Conservation (phyloP, 2,329 filamentous ascomycete species). For the Aspergillus aculeatus region DNA sequence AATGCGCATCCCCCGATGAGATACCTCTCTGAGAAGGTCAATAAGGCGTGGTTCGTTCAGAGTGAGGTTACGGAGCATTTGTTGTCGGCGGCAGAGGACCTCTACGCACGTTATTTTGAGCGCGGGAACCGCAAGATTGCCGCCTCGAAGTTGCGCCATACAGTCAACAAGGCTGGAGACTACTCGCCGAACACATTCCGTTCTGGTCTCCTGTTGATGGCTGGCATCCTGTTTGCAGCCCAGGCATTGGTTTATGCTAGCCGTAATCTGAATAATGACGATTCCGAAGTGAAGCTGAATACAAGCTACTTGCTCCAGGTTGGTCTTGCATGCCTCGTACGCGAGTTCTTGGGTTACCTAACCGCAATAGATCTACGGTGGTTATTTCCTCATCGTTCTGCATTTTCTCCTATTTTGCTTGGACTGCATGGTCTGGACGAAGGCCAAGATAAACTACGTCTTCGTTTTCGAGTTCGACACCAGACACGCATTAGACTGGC, state of each 20-base stretch:
- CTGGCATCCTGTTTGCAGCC: slow-evolving; percentile 64
- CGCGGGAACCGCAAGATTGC: slow-evolving; percentile 90
- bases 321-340: slow-evolving; percentile 16
- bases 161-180: slow-evolving; percentile 59
- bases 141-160: slow-evolving; percentile 77
- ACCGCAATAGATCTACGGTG: slow-evolving; percentile 72
- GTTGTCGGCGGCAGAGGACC: slow-evolving; percentile 77
- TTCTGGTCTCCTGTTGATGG: slow-evolving; percentile 66
- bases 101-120: slow-evolving; percentile 94
- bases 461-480: slow-evolving; percentile 97
- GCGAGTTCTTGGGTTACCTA: slow-evolving; percentile 12
- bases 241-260: slow-evolving; percentile 64
- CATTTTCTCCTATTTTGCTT: slow-evolving; percentile 82
- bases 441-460: slow-evolving; percentile 86
- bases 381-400: slow-evolving; percentile 81
- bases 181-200: slow-evolving; percentile 60
- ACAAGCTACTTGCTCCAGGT: slow-evolving; percentile 70
- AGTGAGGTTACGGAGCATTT: slow-evolving; percentile 81
- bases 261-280: slow-evolving; percentile 51
- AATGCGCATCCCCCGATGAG: slow-evolving; percentile 72
- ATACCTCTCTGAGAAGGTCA: slow-evolving; percentile 90
- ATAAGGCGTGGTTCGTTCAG: slow-evolving; percentile 85
- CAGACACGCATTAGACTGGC: slow-evolving; percentile 83
- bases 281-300: slow-evolving; percentile 50
- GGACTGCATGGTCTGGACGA: slow-evolving; percentile 78